A percentile compares a stretch with the other conserved stretches of the same genome.
phyloP scores from a whole-genome alignment of 164 flowering plant species.

The Stephania yunnanensis region DNA sequence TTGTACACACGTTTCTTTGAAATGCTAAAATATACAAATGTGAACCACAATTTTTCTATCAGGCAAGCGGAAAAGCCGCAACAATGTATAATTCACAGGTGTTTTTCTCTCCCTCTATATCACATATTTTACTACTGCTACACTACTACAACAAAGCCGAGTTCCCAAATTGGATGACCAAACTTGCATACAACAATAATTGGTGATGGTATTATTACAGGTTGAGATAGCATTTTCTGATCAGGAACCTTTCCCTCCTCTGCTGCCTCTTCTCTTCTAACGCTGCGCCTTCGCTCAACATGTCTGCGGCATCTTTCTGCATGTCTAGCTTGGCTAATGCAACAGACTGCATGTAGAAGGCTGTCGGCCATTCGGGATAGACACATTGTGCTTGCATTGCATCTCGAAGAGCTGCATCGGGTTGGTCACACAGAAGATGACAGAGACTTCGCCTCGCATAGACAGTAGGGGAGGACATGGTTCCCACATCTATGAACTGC shows the following conservation, averaged over 20 bases:
- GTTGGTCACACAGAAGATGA: constrained; percentile 76
- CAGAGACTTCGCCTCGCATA: constrained; percentile 87
- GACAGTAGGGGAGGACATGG: constrained; percentile 90
- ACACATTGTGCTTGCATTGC: constrained; percentile 99
- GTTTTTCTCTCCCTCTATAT: constrained; percentile 20
- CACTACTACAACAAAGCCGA: constrained; percentile 6
- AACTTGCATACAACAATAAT: constrained; percentile 15
- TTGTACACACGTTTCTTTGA: constrained; percentile 8
- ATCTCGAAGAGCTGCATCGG: constrained; percentile 93
- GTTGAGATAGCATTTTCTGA: background rate
- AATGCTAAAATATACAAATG: background rate
- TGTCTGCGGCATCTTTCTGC: constrained; percentile 92
- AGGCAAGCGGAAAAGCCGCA: constrained; percentile 8
- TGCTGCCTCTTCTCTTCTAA: constrained; percentile 77
- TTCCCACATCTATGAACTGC: constrained; percentile 94
- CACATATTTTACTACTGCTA: constrained; percentile 21
- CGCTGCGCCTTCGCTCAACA: constrained; percentile 81
- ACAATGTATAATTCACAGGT: constrained; percentile 14
- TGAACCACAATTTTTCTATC: constrained; percentile 15
- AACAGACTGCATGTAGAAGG: constrained; percentile 95
- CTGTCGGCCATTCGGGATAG: constrained; percentile 90
- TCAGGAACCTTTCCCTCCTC: constrained; percentile 40
- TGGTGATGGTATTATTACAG: constrained; percentile 6
- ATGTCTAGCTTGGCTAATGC: constrained; percentile 92
- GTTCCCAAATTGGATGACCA: constrained; percentile 20